Evolutionary conservation across 768 basidiomycete genomes (phyloP), one percentile per base, ranked within the genome.

Genomic region (Dentipellis fragilis): DNA sequence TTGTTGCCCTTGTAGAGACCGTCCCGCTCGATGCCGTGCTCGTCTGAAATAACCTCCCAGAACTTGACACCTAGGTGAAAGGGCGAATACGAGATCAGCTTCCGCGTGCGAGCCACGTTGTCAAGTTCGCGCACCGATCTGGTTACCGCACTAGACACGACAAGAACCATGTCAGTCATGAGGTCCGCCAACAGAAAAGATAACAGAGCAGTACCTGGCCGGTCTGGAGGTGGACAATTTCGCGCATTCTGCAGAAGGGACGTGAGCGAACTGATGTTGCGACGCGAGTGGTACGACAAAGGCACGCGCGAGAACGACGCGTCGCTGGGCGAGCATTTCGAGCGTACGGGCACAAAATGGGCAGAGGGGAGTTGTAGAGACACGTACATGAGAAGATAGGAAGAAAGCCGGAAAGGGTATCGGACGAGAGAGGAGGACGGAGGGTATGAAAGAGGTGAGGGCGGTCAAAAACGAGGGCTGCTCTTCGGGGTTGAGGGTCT

Each of bases 171-270:
- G 64, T 70, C 64, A 59, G 64, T 58, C 46, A 45, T 23, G 23
- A 54, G 36, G 19, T 56, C 38, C 54, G 34, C 10, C 54, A 50
- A 12, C n/a, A 23, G 37, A 39, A 35, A 39, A 37, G 54, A 58
- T 36, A 34, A 37, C 46, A 54, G 37, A 51, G 52, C 69, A 77
- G 64, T 67, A 92, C 92, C 84, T 96, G 95, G 77, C 95, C 95
- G 62, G 95, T 97, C 74, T 98, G 95, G 68, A 98, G 85, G 77
- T 98, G 95, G 71, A 98, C 94, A 75, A 98, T 97, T 85, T 98
- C 94, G 80, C 94, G 90, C 90, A 92, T 93, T 80, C 89, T 92
- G 64, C 14, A 46, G 68, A 64, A 29, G 34, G 49, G 19, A 16
- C 17, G 19, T 48, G 55, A 51, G 59, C 56, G 11, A 38, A 45